A percentile compares a stretch with the other conserved stretches of the same genome.
Evolutionary conservation across 495 filamentous ascomycete genomes (phyloP).

Genomic region (Zalerion maritima): DNA sequence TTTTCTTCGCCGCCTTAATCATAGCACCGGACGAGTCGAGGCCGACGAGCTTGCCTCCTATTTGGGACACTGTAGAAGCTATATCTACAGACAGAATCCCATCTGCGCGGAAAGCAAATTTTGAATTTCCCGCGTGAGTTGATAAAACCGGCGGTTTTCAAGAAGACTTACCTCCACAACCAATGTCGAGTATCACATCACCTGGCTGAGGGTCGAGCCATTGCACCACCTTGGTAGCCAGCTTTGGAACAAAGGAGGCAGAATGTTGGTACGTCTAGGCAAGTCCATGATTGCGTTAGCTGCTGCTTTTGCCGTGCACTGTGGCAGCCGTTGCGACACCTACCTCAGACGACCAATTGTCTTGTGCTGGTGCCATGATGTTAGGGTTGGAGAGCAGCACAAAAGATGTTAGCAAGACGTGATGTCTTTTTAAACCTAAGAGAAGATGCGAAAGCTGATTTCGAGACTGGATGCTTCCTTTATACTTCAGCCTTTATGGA

Average conservation of each 20-base stretch:
- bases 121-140: background rate
- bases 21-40: conserved; percentile 52
- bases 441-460: too few species aligned
- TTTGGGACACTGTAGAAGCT: conserved; percentile 21
- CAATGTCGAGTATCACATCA: conserved; percentile 57
- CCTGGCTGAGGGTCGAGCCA: conserved; percentile 46
- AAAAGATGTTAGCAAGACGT: too few species aligned
- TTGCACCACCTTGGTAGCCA: conserved; percentile 47
- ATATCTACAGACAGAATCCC: conserved; percentile 49
- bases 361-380: too few species aligned
- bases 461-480: too few species aligned
- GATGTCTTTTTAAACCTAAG: too few species aligned
- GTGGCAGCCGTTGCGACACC: conserved; percentile 3
- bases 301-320: conserved; percentile 4
- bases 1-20: conserved; percentile 39
- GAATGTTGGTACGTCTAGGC: conserved; percentile 44
- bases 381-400: too few species aligned
- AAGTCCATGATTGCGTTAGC: conserved; percentile 2
- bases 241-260: conserved; percentile 58
- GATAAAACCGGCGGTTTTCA: background rate
- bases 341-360: conserved; percentile 48
- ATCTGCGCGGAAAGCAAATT: conserved; percentile 19
- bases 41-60: conserved; percentile 38
- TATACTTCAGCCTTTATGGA: too few species aligned
- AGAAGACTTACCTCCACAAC: conserved; percentile 44